These are phyloP conservation scores for Paragyromitra xinjiangensis DNA, from an alignment of 495 filamentous ascomycete species.

Conservation along the genomic window DNA sequence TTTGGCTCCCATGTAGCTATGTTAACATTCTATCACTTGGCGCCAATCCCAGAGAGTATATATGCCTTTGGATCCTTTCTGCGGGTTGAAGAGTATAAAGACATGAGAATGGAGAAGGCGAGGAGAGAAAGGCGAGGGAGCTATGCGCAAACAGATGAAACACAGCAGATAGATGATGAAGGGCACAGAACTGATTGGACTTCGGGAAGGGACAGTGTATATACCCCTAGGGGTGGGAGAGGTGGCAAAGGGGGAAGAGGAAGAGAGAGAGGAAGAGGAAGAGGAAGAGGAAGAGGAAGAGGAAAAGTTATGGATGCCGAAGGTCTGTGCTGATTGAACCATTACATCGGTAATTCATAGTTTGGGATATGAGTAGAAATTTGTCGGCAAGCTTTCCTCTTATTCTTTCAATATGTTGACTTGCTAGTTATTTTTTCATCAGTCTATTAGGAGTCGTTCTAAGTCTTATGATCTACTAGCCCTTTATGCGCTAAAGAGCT, in stretches of 20 bases:
- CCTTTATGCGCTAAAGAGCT: background rate
- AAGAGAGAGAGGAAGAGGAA: background rate
- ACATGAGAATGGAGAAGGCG: background rate
- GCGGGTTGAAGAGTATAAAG: conserved; percentile 3
- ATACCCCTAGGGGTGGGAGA: background rate
- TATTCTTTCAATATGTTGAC: background rate
- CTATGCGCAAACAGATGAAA: background rate
- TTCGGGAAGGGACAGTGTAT: background rate
- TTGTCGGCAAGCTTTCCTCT: background rate
- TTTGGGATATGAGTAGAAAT: background rate
- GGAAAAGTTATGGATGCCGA: background rate
- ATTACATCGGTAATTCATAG: background rate
- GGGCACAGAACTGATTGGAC: background rate
- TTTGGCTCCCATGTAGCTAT: background rate
- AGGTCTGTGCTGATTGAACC: background rate
- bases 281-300: background rate
- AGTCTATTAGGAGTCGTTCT: background rate
- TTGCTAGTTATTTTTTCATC: conserved; percentile 2
- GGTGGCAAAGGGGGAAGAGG: background rate
- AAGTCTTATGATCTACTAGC: background rate
- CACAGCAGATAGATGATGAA: background rate
- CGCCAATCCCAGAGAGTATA: background rate
- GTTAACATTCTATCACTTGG: conserved; percentile 13
- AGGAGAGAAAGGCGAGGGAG: background rate
- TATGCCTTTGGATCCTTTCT: conserved; percentile 15